Conservation (phyloP, 192 early-diverging fungal genomes). For the Kappamyces sp. region DNA sequence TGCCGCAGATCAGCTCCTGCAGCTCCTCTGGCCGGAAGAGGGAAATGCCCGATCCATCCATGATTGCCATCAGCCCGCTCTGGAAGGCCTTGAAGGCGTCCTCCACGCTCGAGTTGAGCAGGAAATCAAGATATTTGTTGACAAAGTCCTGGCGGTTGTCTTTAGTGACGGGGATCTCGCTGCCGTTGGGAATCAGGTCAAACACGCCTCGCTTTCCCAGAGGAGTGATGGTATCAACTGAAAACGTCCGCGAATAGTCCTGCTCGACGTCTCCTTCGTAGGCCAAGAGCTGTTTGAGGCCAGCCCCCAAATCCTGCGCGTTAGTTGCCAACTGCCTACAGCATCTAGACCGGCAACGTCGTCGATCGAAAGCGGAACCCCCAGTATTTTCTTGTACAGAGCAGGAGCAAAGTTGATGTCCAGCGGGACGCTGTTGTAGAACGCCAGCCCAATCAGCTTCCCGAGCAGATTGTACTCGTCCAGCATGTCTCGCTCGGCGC, state of each 20-base stretch:
- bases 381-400: conserved; percentile 82
- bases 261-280: conserved; percentile 67
- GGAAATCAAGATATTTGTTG: conserved; percentile 68
- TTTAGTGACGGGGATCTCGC: conserved; percentile 54
- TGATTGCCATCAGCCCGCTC: conserved; percentile 76
- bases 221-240: conserved; percentile 61
- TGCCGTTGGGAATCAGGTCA: conserved; percentile 66
- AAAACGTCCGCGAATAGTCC: conserved; percentile 68
- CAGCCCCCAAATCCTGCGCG: conserved; percentile 50
- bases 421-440: conserved; percentile 85
- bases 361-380: conserved; percentile 47
- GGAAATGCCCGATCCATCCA: conserved; percentile 77
- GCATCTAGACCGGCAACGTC: conserved; percentile 77
- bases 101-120: conserved; percentile 63
- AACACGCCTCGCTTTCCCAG: conserved; percentile 53
- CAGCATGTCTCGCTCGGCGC: conserved; percentile 16
- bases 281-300: conserved; percentile 61
- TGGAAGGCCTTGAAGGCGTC: conserved; percentile 74
- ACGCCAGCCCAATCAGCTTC: conserved; percentile 77
- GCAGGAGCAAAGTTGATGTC: conserved; percentile 74
- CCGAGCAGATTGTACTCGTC: conserved; percentile 49
- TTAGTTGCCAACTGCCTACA: background rate
- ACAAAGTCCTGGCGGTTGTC: conserved; percentile 81
- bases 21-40: conserved; percentile 84
- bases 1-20: conserved; percentile 81